Conservation (phyloP, 352 stramenopile genomes). For the Thalassiosira mediterranea region DNA sequence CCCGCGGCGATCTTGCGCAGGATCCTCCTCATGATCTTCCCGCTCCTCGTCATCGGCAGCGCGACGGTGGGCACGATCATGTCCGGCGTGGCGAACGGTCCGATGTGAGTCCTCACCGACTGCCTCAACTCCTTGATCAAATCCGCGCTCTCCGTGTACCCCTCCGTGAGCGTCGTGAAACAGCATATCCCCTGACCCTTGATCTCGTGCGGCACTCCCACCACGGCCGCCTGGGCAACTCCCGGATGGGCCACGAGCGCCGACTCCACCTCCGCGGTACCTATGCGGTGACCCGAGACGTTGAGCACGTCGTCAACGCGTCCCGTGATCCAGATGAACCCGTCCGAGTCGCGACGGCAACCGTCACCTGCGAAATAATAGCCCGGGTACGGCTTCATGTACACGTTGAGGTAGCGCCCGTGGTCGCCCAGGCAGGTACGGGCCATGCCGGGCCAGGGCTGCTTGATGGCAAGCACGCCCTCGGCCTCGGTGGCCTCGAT, state of each 20-base stretch:
- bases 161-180: slow-evolving; percentile 78
- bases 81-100: slow-evolving; percentile 52
- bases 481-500: slow-evolving; percentile 29
- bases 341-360: slow-evolving; percentile 44
- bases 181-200: slow-evolving; percentile 74
- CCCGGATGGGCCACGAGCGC: too few species aligned
- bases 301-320: slow-evolving; percentile 63
- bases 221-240: slow-evolving; percentile 72
- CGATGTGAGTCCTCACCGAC: slow-evolving; percentile 41
- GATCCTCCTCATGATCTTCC: slow-evolving; percentile 96
- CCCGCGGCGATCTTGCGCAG: slow-evolving; percentile 94
- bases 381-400: slow-evolving; percentile 56
- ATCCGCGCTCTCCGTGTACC: slow-evolving; percentile 63
- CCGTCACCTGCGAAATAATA: slow-evolving; percentile 65
- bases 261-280: too few species aligned
- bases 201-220: slow-evolving; percentile 71
- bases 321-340: slow-evolving; percentile 61
- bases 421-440: slow-evolving; percentile 54
- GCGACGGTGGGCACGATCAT: slow-evolving; percentile 45
- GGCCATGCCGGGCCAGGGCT: slow-evolving; percentile 50
- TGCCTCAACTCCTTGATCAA: slow-evolving; percentile 49
- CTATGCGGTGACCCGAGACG: slow-evolving; percentile 82
- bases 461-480: slow-evolving; percentile 43
- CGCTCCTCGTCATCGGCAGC: slow-evolving; percentile 91
- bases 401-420: slow-evolving; percentile 51